Conservation (phyloP, 306 rosid genomes). For the Fagus sylvatica region DNA sequence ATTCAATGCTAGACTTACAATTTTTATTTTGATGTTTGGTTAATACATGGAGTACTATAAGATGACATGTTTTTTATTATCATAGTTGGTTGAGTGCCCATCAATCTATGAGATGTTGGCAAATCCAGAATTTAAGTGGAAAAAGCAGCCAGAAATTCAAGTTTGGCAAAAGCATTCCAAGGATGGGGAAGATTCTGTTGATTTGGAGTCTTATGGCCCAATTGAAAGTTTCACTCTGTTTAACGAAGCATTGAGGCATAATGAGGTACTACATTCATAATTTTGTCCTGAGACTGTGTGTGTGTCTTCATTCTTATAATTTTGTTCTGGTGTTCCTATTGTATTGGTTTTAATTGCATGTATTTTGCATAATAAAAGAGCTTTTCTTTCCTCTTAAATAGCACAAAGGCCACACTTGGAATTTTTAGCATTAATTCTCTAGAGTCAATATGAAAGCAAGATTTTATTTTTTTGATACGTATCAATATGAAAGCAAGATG, state of each 20-base stretch:
- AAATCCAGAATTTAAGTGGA: constrained; percentile 79
- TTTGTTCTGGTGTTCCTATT: neutral
- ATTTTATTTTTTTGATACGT: too few species aligned
- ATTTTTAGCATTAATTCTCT: too few species aligned
- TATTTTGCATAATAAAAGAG: neutral
- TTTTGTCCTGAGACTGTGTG: neutral
- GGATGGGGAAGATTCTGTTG: constrained; percentile 47
- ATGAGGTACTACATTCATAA: constrained; percentile 53
- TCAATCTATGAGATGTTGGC: constrained; percentile 93
- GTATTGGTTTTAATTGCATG: neutral
- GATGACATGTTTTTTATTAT: constrained; percentile 22
- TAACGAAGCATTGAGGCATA: constrained; percentile 70
- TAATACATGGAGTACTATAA: constrained; percentile 23
- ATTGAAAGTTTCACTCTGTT: constrained; percentile 50
- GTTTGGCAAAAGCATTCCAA: constrained; percentile 72
- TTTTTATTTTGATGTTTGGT: constrained; percentile 18
- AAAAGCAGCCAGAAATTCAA: constrained; percentile 65
- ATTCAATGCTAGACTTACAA: neutral
- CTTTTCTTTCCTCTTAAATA: neutral
- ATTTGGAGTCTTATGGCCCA: constrained; percentile 72
- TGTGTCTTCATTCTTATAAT: neutral
- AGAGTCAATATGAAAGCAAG: too few species aligned
- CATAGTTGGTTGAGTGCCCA: constrained; percentile 87
- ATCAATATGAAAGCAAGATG: too few species aligned
- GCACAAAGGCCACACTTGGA: too few species aligned